Conservation (phyloP, 2,329 filamentous ascomycete species). For the Rhynchosporium graminicola region DNA sequence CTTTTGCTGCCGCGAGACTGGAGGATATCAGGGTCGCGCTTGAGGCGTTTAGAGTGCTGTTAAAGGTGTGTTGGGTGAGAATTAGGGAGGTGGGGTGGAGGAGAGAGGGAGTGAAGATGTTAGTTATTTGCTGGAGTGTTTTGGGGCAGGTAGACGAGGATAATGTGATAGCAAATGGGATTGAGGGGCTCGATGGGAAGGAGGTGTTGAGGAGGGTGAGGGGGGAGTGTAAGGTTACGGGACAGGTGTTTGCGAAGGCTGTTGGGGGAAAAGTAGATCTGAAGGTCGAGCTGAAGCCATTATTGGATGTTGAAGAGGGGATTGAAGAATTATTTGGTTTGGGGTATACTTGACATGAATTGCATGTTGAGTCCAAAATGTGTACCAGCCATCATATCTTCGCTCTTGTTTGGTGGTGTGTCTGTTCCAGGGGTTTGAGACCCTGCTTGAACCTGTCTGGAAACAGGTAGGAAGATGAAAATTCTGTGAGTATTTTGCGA, state of each 20-base stretch:
- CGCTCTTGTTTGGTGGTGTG: no score
- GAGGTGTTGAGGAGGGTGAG: constrained; percentile 25
- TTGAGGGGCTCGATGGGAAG: constrained; percentile 15
- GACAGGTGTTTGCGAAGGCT: constrained; percentile 32
- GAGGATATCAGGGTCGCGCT: constrained; percentile 52
- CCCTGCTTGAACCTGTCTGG: no score
- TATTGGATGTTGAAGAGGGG: constrained; percentile 40
- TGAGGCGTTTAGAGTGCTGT: constrained; percentile 55
- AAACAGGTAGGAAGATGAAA: no score
- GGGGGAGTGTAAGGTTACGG: constrained; percentile 30
- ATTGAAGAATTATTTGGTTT: constrained; percentile 40
- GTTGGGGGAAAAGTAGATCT: constrained; percentile 24
- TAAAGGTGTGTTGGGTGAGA: constrained; percentile 70
- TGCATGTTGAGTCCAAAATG: no score
- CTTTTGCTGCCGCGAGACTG: constrained; percentile 50
- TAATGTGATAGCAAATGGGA: constrained; percentile 42
- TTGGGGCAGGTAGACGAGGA: constrained; percentile 1
- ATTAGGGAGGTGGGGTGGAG: constrained; percentile 44
- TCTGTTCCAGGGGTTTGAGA: no score
- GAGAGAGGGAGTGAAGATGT: constrained; percentile 18
- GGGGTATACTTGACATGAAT: no score
- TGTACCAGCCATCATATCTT: no score
- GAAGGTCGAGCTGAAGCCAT: constrained; percentile 30
- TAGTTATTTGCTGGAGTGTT: constrained; percentile 38
- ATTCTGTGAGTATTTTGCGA: no score